Evolutionary conservation across 1,139 yeast genomes (phyloP), one percentile per base, ranked within the genome.

Genomic region (Geotrichum citri-aurantii): DNA sequence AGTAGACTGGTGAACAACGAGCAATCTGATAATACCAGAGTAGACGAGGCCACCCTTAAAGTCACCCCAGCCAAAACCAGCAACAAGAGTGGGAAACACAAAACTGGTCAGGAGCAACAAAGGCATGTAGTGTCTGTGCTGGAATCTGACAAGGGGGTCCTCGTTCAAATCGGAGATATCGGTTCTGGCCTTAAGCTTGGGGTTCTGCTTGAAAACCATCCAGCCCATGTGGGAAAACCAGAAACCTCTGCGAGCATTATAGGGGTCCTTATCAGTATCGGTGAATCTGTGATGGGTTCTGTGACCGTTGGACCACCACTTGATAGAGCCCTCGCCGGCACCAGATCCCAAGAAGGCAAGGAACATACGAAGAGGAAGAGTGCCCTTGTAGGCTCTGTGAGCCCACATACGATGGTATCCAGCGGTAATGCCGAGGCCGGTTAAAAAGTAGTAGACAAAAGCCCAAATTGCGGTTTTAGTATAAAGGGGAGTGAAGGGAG

Each of bases 291-390:
- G 99, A 77, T 93, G 99, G 64, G 95, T 83, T 79, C 99, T 85
- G 79, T 93, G 99, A 59, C 95, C 87, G 73, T 93, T 97, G 58
- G 95, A 85, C 99, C 99, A 93, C 99, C 99, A 95, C 77, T 93
- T 91, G 74, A 92, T 86, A 55, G 97, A 91, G 65, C 99, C 99
- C 77, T 93, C 96, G 61, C 90, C 91, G 60, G 97, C 89, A 59
- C 96, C 96, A 51, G 96, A 95, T 60, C 99, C 99, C 65, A 88
- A 87, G 52, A 90, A 77, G 50, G 96, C 95, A 68, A 81, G 86
- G 67, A 87, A 80, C 52, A 89, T 65, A 65, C 87, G 81, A 54
- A 90, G 81, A 7, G 96, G 93, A 67, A 79, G 71, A 56, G 80
- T 78, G 51, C 95, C 97, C 61, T 81, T 81, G 75, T 88, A 93